phyloP scores from a whole-genome alignment of 192 early-diverging fungal species.

The Linnemannia hyalina region DNA sequence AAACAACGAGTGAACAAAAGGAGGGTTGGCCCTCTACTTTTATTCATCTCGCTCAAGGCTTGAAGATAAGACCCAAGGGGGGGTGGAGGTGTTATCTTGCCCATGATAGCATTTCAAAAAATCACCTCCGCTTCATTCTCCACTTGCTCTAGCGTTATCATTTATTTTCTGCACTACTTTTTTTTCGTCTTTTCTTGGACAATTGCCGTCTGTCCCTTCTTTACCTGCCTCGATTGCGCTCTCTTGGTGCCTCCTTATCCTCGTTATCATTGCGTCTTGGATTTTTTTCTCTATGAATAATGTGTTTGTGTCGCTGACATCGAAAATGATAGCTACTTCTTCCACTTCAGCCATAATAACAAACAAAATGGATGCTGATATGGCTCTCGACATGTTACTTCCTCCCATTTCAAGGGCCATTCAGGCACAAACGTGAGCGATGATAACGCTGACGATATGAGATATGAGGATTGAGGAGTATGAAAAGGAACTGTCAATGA shows the following conservation, averaged over 20 bases:
- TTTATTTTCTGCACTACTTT: neutral
- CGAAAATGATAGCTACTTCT: neutral
- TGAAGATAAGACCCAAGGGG: slow-evolving; percentile 1
- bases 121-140: slow-evolving; percentile 2
- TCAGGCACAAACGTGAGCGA: neutral
- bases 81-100: neutral
- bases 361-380: neutral
- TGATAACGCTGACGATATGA: neutral
- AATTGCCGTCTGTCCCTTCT: neutral
- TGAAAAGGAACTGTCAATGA: neutral
- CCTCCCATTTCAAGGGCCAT: neutral
- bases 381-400: neutral
- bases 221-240: neutral
- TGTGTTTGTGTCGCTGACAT: slow-evolving; percentile 6
- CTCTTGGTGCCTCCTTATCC: neutral
- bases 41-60: neutral
- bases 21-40: neutral
- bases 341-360: neutral
- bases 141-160: slow-evolving; percentile 1
- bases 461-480: neutral
- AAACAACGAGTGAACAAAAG: neutral
- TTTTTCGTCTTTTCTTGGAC: neutral
- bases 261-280: neutral
- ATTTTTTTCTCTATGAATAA: neutral
- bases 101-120: neutral